A percentile compares a stretch with the other conserved stretches of the same genome.
phyloP scores from a whole-genome alignment of 805 yeast genomes.

The Lachancea dasiensis region DNA sequence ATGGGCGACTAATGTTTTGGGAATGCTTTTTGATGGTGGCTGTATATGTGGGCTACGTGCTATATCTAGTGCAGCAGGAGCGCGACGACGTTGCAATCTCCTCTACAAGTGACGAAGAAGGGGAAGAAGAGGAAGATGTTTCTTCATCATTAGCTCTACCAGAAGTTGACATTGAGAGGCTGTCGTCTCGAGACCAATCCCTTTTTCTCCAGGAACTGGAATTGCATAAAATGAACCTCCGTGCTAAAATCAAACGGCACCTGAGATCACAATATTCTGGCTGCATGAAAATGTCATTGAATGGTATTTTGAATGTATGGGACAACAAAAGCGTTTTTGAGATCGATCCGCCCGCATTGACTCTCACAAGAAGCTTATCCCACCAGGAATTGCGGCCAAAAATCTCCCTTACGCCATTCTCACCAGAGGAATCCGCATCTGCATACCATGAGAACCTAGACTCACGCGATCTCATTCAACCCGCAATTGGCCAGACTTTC shows the following conservation, averaged over 20 bases:
- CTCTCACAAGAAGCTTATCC: slow-evolving; percentile 14
- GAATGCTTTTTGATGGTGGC: slow-evolving; percentile 55
- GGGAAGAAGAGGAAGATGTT: too few relatives aligned
- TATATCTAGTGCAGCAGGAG: slow-evolving; percentile 24
- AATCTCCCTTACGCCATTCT: background rate
- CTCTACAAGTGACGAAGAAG: background rate
- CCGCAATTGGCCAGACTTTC: background rate
- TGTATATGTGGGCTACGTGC: slow-evolving; percentile 55
- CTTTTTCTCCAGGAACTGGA: slow-evolving; percentile 5
- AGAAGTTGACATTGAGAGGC: too few relatives aligned
- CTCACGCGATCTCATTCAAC: too few relatives aligned
- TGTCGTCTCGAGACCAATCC: background rate
- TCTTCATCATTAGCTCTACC: too few relatives aligned
- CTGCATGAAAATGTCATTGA: slow-evolving; percentile 24
- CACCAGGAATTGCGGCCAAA: slow-evolving; percentile 12
- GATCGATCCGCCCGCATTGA: slow-evolving; percentile 1
- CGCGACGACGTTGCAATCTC: slow-evolving; percentile 18
- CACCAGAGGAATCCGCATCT: background rate
- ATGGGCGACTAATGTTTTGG: slow-evolving; percentile 47
- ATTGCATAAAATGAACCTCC: slow-evolving; percentile 15
- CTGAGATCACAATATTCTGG: slow-evolving; percentile 23
- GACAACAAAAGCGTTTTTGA: slow-evolving; percentile 17
- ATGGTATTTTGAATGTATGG: slow-evolving; percentile 29
- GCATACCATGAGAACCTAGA: background rate
- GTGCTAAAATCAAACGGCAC: slow-evolving; percentile 20